Evolutionary conservation across 257 asterid species (phyloP), one percentile per base, ranked within the genome.

Genomic region (Jacaranda copaia): DNA sequence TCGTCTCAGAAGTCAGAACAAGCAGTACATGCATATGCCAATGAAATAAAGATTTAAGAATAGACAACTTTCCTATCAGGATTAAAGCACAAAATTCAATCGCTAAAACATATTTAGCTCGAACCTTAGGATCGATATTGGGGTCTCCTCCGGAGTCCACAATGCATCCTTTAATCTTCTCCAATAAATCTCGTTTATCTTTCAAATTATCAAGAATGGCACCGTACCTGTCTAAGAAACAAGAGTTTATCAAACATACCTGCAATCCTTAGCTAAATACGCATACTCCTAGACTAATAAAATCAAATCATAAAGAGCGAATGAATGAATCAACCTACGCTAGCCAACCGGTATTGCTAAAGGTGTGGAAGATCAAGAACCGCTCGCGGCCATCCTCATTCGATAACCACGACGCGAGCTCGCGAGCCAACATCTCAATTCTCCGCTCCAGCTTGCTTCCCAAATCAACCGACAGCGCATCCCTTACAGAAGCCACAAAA

Each of bases 91-190:
- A 70, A 18, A 78, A 69, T 45, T 68, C 58, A 73, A 46, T 19
- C 58, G 39, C 38, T 5, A 14, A 46, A 68, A 57, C 75, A 78
- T 64, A 39, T 15, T 40, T 6, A 56, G 49, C 72, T 81, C 84
- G 42, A 70, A 94, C 98, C 98, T 89, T 92, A 20, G 98, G 97
- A 83, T 91, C 92, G 40, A 92, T 65, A 35, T 87, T 79, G 35
- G 98, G 98, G 78, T 94, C 98, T 19, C 91, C 98, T 75, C 98
- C 98, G 3, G 98, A 94, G 76, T 94, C 98, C 8, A 94, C 93
- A 3, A 92, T 81, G 74, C 96, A 92, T 53, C 98, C 98, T 81
- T 83, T 92, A 70, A 94, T 84, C 92, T 82, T 92, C 72, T 81
- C 87, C 88, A 89, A 40, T 62, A 90, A 78, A 84, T 87, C 89